Conservation (phyloP, 108 stramenopile species). For the Chaetoceros muelleri region DNA sequence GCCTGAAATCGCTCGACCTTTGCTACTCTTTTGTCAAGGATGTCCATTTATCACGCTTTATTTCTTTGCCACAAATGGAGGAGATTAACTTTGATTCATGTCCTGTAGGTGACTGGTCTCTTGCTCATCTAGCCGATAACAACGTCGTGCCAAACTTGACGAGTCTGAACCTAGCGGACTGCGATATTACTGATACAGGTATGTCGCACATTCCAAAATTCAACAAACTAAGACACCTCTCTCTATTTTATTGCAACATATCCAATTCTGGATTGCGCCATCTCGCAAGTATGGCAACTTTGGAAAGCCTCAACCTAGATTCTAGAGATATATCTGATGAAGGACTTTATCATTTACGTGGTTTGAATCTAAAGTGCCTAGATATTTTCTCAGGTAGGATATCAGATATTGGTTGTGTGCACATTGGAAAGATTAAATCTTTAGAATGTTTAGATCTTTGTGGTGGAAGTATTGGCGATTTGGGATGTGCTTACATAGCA, state of each 20-base stretch:
- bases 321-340: slow-evolving; percentile 69
- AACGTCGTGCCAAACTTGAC: slow-evolving; percentile 62
- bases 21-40: slow-evolving; percentile 70
- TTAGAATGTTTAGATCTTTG: slow-evolving; percentile 77
- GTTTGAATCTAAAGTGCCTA: slow-evolving; percentile 45
- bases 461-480: slow-evolving; percentile 68
- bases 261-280: slow-evolving; percentile 54
- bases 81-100: slow-evolving; percentile 78
- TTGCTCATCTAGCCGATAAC: slow-evolving; percentile 69
- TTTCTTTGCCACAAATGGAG: slow-evolving; percentile 47
- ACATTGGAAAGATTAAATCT: slow-evolving; percentile 63
- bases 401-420: slow-evolving; percentile 57
- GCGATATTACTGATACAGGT: slow-evolving; percentile 62
- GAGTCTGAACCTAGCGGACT: slow-evolving; percentile 66
- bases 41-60: slow-evolving; percentile 42
- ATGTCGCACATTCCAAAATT: slow-evolving; percentile 72
- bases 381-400: slow-evolving; percentile 76
- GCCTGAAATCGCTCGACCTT: slow-evolving; percentile 49
- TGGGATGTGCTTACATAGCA: slow-evolving; percentile 60
- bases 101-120: slow-evolving; percentile 52
- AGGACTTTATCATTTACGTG: slow-evolving; percentile 42
- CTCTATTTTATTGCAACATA: slow-evolving; percentile 79
- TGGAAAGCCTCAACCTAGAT: slow-evolving; percentile 67
- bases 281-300: slow-evolving; percentile 36
- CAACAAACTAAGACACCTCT: slow-evolving; percentile 44